These are phyloP conservation scores for Podila horticola DNA, from an alignment of 192 early-diverging fungal genomes.

Conservation along the genomic window DNA sequence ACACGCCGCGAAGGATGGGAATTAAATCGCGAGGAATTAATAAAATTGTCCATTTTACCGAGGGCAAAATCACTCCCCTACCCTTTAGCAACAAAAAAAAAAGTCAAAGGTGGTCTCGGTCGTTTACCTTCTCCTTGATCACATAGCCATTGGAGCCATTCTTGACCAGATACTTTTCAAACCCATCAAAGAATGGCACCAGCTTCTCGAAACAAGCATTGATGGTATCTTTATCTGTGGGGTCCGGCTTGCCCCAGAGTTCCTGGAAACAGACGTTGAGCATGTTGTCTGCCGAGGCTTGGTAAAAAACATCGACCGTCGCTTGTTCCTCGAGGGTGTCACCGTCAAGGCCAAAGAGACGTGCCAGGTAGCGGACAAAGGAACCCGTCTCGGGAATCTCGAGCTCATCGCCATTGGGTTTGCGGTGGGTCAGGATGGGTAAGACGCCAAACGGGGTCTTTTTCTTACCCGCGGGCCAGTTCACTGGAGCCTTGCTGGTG, in stretches of 20 bases:
- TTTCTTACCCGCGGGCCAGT: constrained; percentile 32
- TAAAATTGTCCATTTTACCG: too few relatives aligned
- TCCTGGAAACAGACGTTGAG: constrained; percentile 15
- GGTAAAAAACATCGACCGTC: constrained; percentile 20
- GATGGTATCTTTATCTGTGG: constrained; percentile 12
- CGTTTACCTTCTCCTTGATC: constrained; percentile 27
- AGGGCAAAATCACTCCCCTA: too few relatives aligned
- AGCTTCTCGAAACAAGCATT: constrained; percentile 20
- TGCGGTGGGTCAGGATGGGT: constrained; percentile 33
- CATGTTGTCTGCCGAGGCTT: constrained; percentile 14
- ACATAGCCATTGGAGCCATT: constrained; percentile 48
- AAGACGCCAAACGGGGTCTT: constrained; percentile 41
- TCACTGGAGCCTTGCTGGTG: constrained; percentile 25
- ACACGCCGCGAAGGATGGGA: neutral
- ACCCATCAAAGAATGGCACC: constrained; percentile 23
- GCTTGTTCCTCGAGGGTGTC: constrained; percentile 24
- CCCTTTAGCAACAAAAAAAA: neutral
- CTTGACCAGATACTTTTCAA: constrained; percentile 25
- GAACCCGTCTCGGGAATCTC: constrained; percentile 16
- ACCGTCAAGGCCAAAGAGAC: constrained; percentile 22
- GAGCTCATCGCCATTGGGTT: constrained; percentile 21
- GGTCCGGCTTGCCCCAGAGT: constrained; percentile 25
- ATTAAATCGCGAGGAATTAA: too few relatives aligned
- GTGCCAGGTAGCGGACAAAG: constrained; percentile 20
- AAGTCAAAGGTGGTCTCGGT: neutral